These are phyloP conservation scores for Marasmius sp. DNA, from an alignment of 1,284 basidiomycete genomes.

Conservation along the genomic window DNA sequence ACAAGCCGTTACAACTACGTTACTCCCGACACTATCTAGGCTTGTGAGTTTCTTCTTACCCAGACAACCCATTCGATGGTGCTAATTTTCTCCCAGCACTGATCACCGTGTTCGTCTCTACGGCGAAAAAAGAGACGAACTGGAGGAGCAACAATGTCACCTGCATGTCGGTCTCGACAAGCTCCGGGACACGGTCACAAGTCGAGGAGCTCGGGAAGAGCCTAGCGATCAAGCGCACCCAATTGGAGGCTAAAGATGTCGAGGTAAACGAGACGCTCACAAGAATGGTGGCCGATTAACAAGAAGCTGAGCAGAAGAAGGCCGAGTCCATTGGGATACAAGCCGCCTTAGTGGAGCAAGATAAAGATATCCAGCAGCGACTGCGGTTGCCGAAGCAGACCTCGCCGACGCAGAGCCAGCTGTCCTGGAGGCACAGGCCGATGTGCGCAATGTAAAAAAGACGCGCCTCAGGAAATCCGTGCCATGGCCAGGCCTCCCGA, in stretches of 20 bases:
- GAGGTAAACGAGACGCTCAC: conserved; percentile 97
- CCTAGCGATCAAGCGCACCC: conserved; percentile 90
- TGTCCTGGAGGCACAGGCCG: conserved; percentile 91
- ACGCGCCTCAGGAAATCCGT: conserved; percentile 98
- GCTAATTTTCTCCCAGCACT: conserved; percentile 59
- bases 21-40: conserved; percentile 99
- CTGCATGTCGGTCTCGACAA: conserved; percentile 98
- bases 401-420: conserved; percentile 98
- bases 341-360: conserved; percentile 89
- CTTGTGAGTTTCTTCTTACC: conserved; percentile 66
- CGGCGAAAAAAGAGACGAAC: conserved; percentile 96
- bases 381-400: conserved; percentile 89
- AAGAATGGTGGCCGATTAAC: conserved; percentile 98
- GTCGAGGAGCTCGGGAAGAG: conserved; percentile 96
- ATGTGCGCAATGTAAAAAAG: conserved; percentile 96
- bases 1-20: conserved; percentile 93
- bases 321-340: conserved; percentile 95
- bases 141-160: conserved; percentile 99
- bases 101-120: conserved; percentile 97
- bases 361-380: conserved; percentile 87
- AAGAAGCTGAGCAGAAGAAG: conserved; percentile 98
- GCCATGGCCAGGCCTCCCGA: conserved; percentile 99
- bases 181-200: conserved; percentile 93
- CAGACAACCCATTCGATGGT: neutral
- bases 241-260: conserved; percentile 89